These are phyloP conservation scores for Apophysomyces trapeziformis DNA, from an alignment of 371 early-diverging fungal genomes.

Conservation along the genomic window DNA sequence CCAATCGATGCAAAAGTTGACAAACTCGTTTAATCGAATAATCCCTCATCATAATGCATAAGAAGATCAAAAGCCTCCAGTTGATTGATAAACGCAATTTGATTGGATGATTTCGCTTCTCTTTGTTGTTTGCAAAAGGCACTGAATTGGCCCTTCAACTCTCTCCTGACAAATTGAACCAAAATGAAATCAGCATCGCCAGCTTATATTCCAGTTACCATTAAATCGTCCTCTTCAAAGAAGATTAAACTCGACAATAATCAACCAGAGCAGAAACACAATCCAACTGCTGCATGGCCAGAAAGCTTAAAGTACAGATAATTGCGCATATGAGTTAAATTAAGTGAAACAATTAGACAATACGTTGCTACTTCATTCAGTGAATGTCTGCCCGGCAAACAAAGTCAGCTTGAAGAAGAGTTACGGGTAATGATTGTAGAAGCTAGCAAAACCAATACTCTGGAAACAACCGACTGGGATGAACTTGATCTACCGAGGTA, in stretches of 20 bases:
- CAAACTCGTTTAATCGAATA: background rate
- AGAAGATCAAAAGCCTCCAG: no score
- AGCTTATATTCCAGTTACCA: conserved; percentile 1
- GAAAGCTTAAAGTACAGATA: conserved; percentile 13
- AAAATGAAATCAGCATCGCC: conserved; percentile 1
- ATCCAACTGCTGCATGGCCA: conserved; percentile 3
- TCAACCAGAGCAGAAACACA: background rate
- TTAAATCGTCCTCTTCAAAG: background rate
- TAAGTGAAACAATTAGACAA: conserved; percentile 25
- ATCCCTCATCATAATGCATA: no score
- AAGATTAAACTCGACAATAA: background rate
- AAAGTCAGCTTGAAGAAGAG: conserved; percentile 44
- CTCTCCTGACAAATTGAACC: no score
- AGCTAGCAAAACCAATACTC: conserved; percentile 32
- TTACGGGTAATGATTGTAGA: conserved; percentile 49
- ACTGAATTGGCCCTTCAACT: no score
- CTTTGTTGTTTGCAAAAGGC: no score
- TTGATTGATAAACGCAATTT: no score
- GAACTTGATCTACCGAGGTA: conserved; percentile 19
- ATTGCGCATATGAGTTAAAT: background rate
- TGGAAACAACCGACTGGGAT: conserved; percentile 59
- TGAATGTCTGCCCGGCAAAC: conserved; percentile 39
- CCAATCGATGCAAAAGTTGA: background rate
- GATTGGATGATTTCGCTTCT: no score
- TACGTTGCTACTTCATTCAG: conserved; percentile 55